Evolutionary conservation across 768 basidiomycete genomes (phyloP).

Genomic region (Kwoniella dendrophila): DNA sequence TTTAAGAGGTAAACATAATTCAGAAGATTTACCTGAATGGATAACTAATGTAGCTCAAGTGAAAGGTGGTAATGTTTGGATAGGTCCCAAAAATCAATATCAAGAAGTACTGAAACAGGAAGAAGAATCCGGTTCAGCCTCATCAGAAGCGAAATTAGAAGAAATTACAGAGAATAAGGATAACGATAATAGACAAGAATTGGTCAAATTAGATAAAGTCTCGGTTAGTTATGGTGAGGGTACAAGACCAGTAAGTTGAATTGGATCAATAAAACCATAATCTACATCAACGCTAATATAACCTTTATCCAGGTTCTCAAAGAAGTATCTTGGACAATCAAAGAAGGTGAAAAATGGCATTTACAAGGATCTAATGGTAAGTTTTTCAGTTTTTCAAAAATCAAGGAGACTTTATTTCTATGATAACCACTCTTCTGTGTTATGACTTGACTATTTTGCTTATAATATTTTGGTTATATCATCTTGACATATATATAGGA

Average conservation of each 20-base stretch:
- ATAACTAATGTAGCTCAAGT: conserved; percentile 52
- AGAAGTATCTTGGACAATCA: conserved; percentile 78
- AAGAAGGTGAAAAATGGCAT: conserved; percentile 83
- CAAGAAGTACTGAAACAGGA: conserved; percentile 4
- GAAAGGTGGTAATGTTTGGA: conserved; percentile 58
- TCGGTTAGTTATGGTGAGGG: conserved; percentile 72
- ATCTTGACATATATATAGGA: conserved; percentile 65
- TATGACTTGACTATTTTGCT: background rate
- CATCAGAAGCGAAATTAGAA: conserved; percentile 3
- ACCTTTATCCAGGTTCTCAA: conserved; percentile 66
- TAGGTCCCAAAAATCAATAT: conserved; percentile 62
- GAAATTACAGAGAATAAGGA: background rate
- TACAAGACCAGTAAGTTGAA: conserved; percentile 47
- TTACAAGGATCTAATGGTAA: conserved; percentile 84
- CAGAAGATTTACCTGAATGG: conserved; percentile 48
- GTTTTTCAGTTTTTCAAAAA: conserved; percentile 14
- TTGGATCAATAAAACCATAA: background rate
- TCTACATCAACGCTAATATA: conserved; percentile 3
- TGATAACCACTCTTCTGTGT: background rate
- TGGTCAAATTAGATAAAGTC: conserved; percentile 67
- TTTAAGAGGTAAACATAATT: conserved; percentile 48
- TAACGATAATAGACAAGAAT: conserved; percentile 8
- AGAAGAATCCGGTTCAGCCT: background rate
- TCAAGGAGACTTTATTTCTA: too few relatives aligned
- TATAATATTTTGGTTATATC: too few relatives aligned